Percentiles rank a stretch among this genome's conserved stretches.
Evolutionary conservation across 306 rosid genomes (phyloP).

Genomic region (Citrullus colocynthis): DNA sequence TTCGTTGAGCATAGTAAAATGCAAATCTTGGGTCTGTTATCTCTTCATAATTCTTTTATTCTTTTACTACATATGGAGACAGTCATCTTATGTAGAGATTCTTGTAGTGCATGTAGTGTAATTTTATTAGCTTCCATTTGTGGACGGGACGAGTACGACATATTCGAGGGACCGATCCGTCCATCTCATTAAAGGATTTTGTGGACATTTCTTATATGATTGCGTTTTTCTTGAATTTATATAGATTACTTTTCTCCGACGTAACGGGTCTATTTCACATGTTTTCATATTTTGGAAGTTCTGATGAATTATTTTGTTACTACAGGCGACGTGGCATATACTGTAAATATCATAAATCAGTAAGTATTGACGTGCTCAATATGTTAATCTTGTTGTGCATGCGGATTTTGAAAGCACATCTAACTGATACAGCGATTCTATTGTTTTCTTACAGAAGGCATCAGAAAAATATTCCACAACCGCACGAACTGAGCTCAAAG

Average conservation of each 20-base stretch:
- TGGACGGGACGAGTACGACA: too few species aligned
- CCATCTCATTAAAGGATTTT: too few species aligned
- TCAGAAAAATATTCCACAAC: constrained; percentile 55
- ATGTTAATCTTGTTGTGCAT: constrained; percentile 1
- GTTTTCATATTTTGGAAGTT: constrained; percentile 7
- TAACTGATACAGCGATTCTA: not conserved
- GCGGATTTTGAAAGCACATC: not conserved
- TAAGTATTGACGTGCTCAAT: constrained; percentile 22
- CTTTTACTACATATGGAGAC: not conserved
- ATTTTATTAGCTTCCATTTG: not conserved
- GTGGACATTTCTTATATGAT: not conserved
- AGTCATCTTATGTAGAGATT: not conserved
- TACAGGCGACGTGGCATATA: constrained; percentile 66
- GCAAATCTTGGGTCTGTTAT: not conserved
- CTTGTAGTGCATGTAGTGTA: not conserved
- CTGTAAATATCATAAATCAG: constrained; percentile 81
- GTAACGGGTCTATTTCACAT: not conserved
- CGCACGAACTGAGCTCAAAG: constrained; percentile 68
- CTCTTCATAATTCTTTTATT: not conserved
- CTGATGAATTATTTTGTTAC: constrained; percentile 13
- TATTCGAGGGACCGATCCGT: too few species aligned
- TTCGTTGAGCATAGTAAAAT: not conserved
- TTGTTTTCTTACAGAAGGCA: constrained; percentile 40
- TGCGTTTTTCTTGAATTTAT: not conserved
- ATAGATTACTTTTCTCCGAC: not conserved